Conservation (phyloP, 805 yeast genomes). For the Kazachstania viticola region DNA sequence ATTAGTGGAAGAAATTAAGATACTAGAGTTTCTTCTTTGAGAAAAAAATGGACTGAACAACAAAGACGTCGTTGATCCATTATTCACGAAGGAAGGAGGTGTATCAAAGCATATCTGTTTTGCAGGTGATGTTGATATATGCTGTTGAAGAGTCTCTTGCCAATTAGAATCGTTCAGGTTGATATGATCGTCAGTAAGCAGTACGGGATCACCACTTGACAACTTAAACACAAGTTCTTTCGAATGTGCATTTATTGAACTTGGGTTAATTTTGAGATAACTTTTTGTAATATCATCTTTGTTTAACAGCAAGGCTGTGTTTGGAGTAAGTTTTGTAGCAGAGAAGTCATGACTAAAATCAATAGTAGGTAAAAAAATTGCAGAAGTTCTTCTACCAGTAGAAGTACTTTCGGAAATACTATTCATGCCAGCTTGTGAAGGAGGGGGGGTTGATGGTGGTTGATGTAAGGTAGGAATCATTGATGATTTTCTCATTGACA, state of each 20-base stretch:
- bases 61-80: slow-evolving; percentile 15
- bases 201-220: slow-evolving; percentile 23
- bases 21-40: slow-evolving; percentile 1
- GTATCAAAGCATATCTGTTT: slow-evolving; percentile 12
- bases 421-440: no score
- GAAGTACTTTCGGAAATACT: no score
- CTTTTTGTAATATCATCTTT: no score
- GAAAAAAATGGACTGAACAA: slow-evolving; percentile 7
- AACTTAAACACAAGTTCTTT: slow-evolving; percentile 19
- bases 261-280: no score
- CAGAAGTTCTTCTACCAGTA: no score
- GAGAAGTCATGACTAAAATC: no score
- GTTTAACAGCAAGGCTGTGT: no score
- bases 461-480: no score
- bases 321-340: no score
- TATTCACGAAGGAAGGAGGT: slow-evolving; percentile 23
- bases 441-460: no score
- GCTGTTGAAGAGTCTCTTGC: slow-evolving; percentile 1
- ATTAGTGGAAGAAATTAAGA: background rate
- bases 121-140: slow-evolving; percentile 2
- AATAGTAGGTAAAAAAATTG: no score
- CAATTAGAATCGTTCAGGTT: slow-evolving; percentile 1
- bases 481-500: no score
- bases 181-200: slow-evolving; percentile 20
- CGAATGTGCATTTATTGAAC: background rate